These are phyloP conservation scores for Trametes cinnabarina DNA, from an alignment of 768 basidiomycete species.

Conservation along the genomic window DNA sequence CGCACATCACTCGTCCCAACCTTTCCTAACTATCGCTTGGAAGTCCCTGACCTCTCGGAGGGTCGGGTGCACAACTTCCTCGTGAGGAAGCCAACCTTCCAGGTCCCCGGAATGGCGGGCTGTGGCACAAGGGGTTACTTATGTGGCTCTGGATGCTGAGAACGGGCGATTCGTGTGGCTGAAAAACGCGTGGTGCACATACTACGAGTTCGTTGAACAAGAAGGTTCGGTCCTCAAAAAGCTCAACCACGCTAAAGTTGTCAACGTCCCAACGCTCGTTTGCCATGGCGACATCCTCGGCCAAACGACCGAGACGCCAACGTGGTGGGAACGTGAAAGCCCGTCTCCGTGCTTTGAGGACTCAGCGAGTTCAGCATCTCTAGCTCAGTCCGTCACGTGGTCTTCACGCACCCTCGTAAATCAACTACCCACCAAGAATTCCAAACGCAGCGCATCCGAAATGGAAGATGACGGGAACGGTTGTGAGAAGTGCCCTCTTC, in stretches of 20 bases:
- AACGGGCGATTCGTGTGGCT: constrained; percentile 1
- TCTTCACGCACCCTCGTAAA: no score
- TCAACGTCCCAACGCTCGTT: constrained; percentile 3
- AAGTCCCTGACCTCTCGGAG: not conserved
- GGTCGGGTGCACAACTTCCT: not conserved
- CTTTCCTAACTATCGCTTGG: not conserved
- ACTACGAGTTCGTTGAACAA: not conserved
- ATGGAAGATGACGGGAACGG: not conserved
- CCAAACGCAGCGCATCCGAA: no score
- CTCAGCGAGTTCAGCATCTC: no score
- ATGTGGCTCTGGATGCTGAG: constrained; percentile 11
- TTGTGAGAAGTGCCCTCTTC: not conserved
- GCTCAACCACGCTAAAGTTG: not conserved
- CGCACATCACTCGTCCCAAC: not conserved
- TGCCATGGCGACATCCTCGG: constrained; percentile 2
- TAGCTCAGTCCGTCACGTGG: not conserved
- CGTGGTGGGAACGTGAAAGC: not conserved
- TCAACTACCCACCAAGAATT: no score
- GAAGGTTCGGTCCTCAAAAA: not conserved
- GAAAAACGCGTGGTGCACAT: constrained; percentile 3
- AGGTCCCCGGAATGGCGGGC: not conserved
- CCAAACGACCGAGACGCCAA: not conserved
- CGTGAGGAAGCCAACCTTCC: not conserved
- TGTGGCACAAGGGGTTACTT: constrained; percentile 4
- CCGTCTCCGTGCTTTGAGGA: not conserved